A percentile compares a stretch with the other conserved stretches of the same genome.
Evolutionary conservation across 2,329 filamentous ascomycete species (phyloP).

Genomic region (Phialophora macrospora): DNA sequence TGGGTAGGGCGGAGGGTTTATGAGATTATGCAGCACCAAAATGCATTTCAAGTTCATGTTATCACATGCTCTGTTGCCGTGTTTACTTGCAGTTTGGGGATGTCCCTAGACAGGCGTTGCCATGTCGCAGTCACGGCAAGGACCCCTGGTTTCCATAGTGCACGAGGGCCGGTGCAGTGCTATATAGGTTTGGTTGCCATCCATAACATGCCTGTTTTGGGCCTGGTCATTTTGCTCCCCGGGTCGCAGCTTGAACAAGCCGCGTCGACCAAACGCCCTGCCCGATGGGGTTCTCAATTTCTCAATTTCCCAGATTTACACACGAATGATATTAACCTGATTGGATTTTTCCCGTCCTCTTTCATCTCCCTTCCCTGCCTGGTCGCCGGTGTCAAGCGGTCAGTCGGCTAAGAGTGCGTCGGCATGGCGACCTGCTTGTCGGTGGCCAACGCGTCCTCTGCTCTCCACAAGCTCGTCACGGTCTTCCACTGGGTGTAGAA

Average conservation of each 20-base stretch:
- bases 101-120: neutral
- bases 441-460: conserved; percentile 79
- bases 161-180: neutral
- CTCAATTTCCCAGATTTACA: conserved; percentile 8
- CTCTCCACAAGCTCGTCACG: conserved; percentile 88
- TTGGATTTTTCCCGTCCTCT: neutral
- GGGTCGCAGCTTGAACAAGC: neutral
- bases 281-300: neutral
- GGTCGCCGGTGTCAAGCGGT: neutral
- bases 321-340: neutral
- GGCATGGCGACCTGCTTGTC: conserved; percentile 93
- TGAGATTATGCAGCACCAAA: conserved; percentile 44
- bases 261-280: neutral
- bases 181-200: neutral
- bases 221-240: neutral
- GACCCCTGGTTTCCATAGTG: neutral
- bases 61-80: neutral
- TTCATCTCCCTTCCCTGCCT: neutral
- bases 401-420: conserved; percentile 53
- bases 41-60: conserved; percentile 39
- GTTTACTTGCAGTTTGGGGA: neutral
- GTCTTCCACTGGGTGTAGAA: conserved; percentile 99
- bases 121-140: neutral
- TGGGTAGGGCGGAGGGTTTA: neutral
- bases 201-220: neutral